phyloP scores from a whole-genome alignment of 495 filamentous ascomycete genomes.

The Daldinia caldariorum region DNA sequence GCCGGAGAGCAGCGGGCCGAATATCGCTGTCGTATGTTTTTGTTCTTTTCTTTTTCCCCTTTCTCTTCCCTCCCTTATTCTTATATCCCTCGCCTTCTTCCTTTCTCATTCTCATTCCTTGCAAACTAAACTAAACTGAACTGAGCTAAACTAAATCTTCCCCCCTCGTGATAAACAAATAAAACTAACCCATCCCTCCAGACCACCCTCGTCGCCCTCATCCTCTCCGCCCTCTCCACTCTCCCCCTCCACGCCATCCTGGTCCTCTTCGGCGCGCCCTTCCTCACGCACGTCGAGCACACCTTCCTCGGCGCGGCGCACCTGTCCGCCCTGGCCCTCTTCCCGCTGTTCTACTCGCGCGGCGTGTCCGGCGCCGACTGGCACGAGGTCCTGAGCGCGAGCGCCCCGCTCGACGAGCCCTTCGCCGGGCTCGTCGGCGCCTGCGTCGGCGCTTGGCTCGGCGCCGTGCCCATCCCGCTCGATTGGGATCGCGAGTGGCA shows the following conservation, averaged over 20 bases:
- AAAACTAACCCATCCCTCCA: constrained; percentile 44
- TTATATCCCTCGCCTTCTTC: no score
- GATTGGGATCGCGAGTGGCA: constrained; percentile 98
- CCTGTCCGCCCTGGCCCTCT: constrained; percentile 76
- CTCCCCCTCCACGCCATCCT: constrained; percentile 71
- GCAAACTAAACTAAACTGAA: no score
- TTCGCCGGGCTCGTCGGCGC: constrained; percentile 73
- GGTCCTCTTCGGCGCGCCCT: constrained; percentile 89
- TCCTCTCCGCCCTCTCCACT: constrained; percentile 66
- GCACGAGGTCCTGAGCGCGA: constrained; percentile 70
- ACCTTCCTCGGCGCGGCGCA: constrained; percentile 84
- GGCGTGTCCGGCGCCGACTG: constrained; percentile 80
- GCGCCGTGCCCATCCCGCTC: constrained; percentile 90
- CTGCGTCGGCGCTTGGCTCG: constrained; percentile 76
- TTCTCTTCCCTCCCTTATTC: no score
- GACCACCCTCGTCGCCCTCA: constrained; percentile 69
- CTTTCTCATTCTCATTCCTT: no score
- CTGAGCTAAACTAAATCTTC: no score
- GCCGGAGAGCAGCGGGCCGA: constrained; percentile 48
- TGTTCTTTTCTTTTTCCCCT: neutral
- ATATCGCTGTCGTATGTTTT: constrained; percentile 50
- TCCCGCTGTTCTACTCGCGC: constrained; percentile 82
- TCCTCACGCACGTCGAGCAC: constrained; percentile 81
- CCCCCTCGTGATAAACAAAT: no score
- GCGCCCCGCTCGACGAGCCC: constrained; percentile 70